Evolutionary conservation across 2,329 filamentous ascomycete species (phyloP), one percentile per base, ranked within the genome.

Genomic region (Sporothrix pallida): DNA sequence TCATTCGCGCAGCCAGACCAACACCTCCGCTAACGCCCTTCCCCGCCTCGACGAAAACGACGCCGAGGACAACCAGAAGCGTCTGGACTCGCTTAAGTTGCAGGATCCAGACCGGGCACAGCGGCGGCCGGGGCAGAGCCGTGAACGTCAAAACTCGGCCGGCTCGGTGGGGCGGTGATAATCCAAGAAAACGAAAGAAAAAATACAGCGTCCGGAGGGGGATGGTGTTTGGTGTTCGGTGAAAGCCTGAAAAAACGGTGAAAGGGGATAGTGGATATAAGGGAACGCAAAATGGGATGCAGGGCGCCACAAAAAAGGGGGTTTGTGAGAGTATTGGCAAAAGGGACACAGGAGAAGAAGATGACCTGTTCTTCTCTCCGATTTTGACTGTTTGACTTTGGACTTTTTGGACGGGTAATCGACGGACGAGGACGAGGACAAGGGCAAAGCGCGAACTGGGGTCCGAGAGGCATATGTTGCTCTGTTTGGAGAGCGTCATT

Each of bases 61-160:
- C 70, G 91, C 92, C 70, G 93, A 95, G 78, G 93, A 96, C 79
- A 95, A 92, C 81, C 92, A 94, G 82, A 93, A 95, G 84, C 89
- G 94, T 78, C 87, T 98, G 77, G 94, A 98, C 83, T 95, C 94
- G 71, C 86, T 98, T 78, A 94, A 96, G 81, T 86, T 98, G 79
- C 93, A 97, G 81, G 95, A 98, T 82, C 93, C 88, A 78, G 91
- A 93, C 77, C 87, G 88, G 78, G 84, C 83, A 78, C 85, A 85
- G 73, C 83, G 85, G 76, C 87, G 86, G 15, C 65, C 62, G 76
- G 62, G 62, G 42, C 84, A 86, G 42, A 69, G 62, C 20, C 79
- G 84, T 73, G 89, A 91, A 80, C 87, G 88, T 77, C 87, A 91
- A 81, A 86, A 83, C 78, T 90, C 89, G 76, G 85, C 86, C 79